Base-by-base conservation (phyloP, 139 green algal species). In the Coelastrella sp. region DNA sequence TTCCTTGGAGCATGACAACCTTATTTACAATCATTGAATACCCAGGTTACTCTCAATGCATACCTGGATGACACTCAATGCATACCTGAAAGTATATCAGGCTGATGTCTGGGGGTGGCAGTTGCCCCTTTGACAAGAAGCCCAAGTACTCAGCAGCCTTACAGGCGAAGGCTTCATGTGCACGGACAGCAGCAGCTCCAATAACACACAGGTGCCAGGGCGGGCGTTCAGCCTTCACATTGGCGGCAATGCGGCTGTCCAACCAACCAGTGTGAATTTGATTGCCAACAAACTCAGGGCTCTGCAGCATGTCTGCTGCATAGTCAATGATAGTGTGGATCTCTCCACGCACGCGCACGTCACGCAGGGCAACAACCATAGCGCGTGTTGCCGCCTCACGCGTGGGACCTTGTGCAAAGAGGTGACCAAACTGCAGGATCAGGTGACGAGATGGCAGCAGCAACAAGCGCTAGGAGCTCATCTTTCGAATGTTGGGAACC, bases 231-330 rank as follows among this genome's bases (percentile, higher is more conserved):
- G 95, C 92, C 56, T 90, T 94, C 24, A 98, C 95, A 78, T 97
- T 95, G 10, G 92, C 89, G 0, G 97, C 96, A 88, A 99, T 99
- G 84, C 98, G 95, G 0, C 85, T 90, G 94, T 99, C 98, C 83
- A 99, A 95, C 98, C 98, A 99, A 78, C 97, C 95, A 4, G 97
- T 99, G 95, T 99, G 95, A 85, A 99, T 95, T 56, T 92, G 81
- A 91, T 98, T 97, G 84, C 82, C 78, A 25, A 96, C 73, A 83
- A 99, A 97, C 72, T 97, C 97, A 19, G 70, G 20, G 25, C 85
- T 84, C 74, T 90, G 85, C 6, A 89, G 89, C 89, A 92, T 92
- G 82, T 92, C 88, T 70, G 72, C 92, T 27, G 94, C 92, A 84
- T 99, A 99, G 91, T 97, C 95, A 8, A 97, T 95, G 76, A 92